Evolutionary conservation across 2,329 filamentous ascomycete species (phyloP).

Genomic region (Macrophomina phaseolina): DNA sequence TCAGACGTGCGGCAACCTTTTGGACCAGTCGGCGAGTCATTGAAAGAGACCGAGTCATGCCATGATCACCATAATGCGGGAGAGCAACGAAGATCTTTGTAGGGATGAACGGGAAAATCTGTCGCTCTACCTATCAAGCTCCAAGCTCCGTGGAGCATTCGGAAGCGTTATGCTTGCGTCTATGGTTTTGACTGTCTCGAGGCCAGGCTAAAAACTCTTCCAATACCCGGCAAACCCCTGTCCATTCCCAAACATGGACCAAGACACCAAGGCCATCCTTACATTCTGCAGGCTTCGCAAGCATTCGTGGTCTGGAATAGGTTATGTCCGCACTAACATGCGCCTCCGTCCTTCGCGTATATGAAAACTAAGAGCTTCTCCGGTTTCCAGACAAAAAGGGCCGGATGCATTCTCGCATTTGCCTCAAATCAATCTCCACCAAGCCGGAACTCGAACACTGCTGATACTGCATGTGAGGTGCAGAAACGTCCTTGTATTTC

Average conservation of each 20-base stretch:
- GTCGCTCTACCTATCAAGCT: not conserved
- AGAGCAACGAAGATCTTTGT: conserved; percentile 8
- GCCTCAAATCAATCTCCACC: not conserved
- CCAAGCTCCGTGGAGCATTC: not conserved
- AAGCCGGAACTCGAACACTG: not conserved
- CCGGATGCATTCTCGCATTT: not conserved
- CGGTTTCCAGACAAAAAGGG: not conserved
- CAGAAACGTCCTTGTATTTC: not conserved
- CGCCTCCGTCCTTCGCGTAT: not conserved
- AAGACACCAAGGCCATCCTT: conserved; percentile 13
- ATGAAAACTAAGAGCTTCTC: not conserved
- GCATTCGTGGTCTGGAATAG: not conserved
- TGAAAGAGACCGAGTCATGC: not conserved
- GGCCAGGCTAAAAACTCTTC: not conserved
- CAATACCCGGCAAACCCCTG: not conserved
- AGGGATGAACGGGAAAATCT: not conserved
- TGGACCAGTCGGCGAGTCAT: not conserved
- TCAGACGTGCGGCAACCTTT: not conserved
- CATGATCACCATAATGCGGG: conserved; percentile 4
- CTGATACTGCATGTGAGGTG: not conserved
- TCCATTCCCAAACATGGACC: not conserved
- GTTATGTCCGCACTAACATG: not conserved
- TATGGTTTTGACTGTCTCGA: not conserved
- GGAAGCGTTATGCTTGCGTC: not conserved
- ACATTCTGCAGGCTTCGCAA: not conserved